Percentiles rank a stretch among this genome's conserved stretches.
Conservation (phyloP, 768 basidiomycete genomes). For the Agaricus sinodeliciosus region DNA sequence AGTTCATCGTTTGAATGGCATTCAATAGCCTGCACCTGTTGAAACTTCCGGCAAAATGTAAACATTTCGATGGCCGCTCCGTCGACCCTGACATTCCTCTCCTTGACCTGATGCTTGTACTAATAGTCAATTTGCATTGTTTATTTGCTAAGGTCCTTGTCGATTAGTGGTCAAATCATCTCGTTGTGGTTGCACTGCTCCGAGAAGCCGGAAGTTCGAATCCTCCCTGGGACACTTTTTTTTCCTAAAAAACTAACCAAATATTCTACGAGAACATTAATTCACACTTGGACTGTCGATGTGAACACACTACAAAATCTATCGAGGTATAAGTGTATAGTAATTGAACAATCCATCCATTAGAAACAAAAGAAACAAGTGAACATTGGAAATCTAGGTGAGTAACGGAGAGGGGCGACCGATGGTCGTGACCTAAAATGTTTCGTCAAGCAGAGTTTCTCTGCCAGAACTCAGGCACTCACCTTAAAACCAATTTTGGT, state of each 20-base stretch:
- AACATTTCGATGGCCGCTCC: neutral
- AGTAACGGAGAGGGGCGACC: slow-evolving; percentile 1
- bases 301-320: slow-evolving; percentile 1
- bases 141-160: slow-evolving; percentile 11
- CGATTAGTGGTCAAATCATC: slow-evolving; percentile 20
- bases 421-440: slow-evolving; percentile 5
- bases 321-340: slow-evolving; percentile 1
- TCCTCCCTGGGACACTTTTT: slow-evolving; percentile 17
- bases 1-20: slow-evolving; percentile 18
- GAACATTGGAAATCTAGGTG: neutral
- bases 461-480: slow-evolving; percentile 13
- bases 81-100: neutral
- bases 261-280: neutral
- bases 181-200: slow-evolving; percentile 14
- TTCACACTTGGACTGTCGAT: neutral
- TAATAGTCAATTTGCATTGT: too few species aligned
- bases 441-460: neutral
- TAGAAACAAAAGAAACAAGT: neutral
- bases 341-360: neutral
- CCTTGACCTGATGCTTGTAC: too few species aligned
- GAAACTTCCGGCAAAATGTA: neutral
- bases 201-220: slow-evolving; percentile 19
- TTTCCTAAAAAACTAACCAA: neutral
- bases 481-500: slow-evolving; percentile 89
- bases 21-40: neutral